Percentiles rank a stretch among this genome's conserved stretches.
Evolutionary conservation across 164 flowering plant species (phyloP).

Genomic region (Cinnamomum chago): DNA sequence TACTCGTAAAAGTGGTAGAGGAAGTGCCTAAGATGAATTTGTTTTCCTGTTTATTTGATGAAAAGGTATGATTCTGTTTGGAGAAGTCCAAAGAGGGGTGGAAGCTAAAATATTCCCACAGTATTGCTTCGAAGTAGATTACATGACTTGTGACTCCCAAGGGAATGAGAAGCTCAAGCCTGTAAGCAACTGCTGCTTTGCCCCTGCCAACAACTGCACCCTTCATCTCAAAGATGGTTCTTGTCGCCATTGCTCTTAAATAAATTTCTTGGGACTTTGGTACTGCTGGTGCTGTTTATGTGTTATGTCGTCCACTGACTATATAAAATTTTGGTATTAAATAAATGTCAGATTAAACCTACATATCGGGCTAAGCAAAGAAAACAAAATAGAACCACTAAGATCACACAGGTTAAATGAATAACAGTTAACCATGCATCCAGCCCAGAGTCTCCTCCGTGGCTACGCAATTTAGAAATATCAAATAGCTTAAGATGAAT

Average conservation of each 20-base stretch:
- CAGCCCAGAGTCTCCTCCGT: too few relatives aligned
- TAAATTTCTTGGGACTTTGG: background rate
- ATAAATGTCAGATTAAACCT: too few relatives aligned
- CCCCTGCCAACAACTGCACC: conserved; percentile 2
- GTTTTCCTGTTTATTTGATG: background rate
- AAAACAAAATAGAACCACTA: too few relatives aligned
- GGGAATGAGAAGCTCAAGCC: background rate
- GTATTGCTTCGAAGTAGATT: background rate
- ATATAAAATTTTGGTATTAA: too few relatives aligned
- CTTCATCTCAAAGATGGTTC: conserved; percentile 6
- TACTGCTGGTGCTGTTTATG: background rate
- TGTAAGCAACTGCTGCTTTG: conserved; percentile 9
- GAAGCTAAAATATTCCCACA: conserved; percentile 2
- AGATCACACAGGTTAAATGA: too few relatives aligned
- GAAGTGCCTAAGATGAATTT: background rate
- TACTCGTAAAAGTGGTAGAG: background rate
- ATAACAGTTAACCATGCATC: too few relatives aligned
- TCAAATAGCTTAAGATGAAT: too few relatives aligned
- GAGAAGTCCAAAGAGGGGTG: background rate
- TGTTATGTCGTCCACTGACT: background rate
- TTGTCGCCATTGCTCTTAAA: background rate
- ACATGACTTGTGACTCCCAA: conserved; percentile 2
- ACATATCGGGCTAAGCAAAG: too few relatives aligned
- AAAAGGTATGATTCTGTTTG: background rate
- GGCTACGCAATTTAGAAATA: too few relatives aligned